Base-by-base conservation (phyloP, 1,284 basidiomycete species). In the Spongispora temasekensis region DNA sequence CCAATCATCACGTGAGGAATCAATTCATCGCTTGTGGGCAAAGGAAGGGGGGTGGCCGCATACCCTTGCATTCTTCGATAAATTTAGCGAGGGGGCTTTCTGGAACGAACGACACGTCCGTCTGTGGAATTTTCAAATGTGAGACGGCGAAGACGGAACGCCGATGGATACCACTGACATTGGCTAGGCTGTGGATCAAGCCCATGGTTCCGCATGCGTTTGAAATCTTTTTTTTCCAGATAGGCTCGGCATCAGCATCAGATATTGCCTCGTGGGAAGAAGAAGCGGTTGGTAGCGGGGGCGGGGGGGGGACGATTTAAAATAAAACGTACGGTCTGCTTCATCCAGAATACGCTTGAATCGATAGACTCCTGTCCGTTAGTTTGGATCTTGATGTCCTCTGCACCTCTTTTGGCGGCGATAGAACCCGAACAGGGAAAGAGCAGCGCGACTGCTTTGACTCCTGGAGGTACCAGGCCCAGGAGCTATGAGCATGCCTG, bases 131-230 rank as follows among this genome's bases (percentile, higher is more conserved):
- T 7, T 28, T 50, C 23, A 12, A 54, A 37, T 21, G 12, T 50
- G 23, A 30, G 55, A 53, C 10, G 48, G 61, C 56, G 61, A 59
- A 53, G 15, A 50, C 56, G 54, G 52, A 32, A 28, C 32, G 34
- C 58, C 21, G 64, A n/a, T n/a, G n/a, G n/a, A n/a, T 50, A 60
- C 30, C 5, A 72, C 85, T 65, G 63, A 90, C 88, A 68, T 94
- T 94, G 21, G 83, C 83, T 52, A 94, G 71, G 5, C 91, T 86
- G 71, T 97, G 94, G 15, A 97, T 78, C 9, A 97, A 78, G 0
- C 89, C 94, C 68, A 96, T 95, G 0, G 94, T 95, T 2, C 94
- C 94, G 68, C 94, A 96, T 0, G 94, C 94, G 70, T 95, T 95
- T 2, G 81, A 75, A 61, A 95, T 94, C 92, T 94, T 61, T 50